Percentiles rank a stretch among this genome's conserved stretches.
Evolutionary conservation across 169 alveolate genomes (phyloP).

Genomic region (Nephromyces sp.): DNA sequence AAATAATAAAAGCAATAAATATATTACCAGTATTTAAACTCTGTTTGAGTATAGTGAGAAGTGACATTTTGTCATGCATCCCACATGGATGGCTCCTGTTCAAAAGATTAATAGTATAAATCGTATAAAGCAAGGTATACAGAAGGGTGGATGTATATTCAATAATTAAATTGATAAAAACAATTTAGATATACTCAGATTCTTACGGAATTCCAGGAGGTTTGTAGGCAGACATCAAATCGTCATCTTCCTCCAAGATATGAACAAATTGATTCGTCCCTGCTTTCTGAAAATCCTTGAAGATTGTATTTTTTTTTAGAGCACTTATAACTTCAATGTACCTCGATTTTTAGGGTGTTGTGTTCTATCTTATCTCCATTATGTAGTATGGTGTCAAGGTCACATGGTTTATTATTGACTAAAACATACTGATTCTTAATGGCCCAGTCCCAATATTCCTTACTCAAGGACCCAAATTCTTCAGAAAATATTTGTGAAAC

Average conservation of each 20-base stretch:
- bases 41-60: neutral
- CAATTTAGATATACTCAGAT: no score
- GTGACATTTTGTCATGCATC: constrained; percentile 1
- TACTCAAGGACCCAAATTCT: no score
- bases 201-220: constrained; percentile 22
- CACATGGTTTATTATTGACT: constrained; percentile 8
- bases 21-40: neutral
- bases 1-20: neutral
- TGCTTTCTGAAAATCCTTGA: neutral
- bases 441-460: no score
- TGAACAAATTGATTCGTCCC: neutral
- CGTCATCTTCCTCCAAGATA: neutral
- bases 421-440: neutral
- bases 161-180: no score
- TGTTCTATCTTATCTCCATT: constrained; percentile 13
- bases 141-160: no score
- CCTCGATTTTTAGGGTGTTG: constrained; percentile 9
- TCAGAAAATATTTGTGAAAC: no score
- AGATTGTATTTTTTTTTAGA: neutral
- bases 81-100: constrained; percentile 25
- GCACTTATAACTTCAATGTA: neutral
- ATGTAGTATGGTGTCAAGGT: neutral
- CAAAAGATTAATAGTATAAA: no score
- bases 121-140: no score
- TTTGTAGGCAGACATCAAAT: constrained; percentile 5